Conservation (phyloP, 768 basidiomycete species). For the Serpula lacrymans region DNA sequence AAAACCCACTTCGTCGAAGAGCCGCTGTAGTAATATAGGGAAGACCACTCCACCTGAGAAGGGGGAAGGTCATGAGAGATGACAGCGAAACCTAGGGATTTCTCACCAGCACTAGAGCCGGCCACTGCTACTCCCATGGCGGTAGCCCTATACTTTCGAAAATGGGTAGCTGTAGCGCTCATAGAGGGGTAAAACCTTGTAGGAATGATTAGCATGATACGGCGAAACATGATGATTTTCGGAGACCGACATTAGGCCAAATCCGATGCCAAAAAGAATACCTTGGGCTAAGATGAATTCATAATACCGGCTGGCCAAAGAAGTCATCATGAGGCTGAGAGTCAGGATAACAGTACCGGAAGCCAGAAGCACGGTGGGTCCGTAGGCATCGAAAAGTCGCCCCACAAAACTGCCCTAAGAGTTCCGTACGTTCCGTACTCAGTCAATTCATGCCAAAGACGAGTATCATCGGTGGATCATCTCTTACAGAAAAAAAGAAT, state of each 20-base stretch:
- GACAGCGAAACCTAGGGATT: neutral
- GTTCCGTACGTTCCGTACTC: neutral
- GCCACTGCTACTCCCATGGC: constrained; percentile 28
- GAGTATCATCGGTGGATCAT: neutral
- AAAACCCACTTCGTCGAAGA: constrained; percentile 17
- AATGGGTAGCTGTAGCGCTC: constrained; percentile 14
- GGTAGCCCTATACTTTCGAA: constrained; percentile 16
- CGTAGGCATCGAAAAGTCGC: constrained; percentile 50
- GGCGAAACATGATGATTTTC: no score
- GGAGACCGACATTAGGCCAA: constrained; percentile 1
- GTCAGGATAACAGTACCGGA: constrained; percentile 44
- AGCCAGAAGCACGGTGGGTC: constrained; percentile 47
- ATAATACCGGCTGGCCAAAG: constrained; percentile 36
- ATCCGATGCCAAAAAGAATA: constrained; percentile 2
- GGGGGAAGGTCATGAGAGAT: no score
- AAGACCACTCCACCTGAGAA: constrained; percentile 15
- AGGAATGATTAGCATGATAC: no score
- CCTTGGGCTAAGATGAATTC: constrained; percentile 5
- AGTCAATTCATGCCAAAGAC: neutral
- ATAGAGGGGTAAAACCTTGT: constrained; percentile 14
- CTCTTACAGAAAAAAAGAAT: constrained; percentile 57
- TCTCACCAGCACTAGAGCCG: constrained; percentile 27
- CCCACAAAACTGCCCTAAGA: constrained; percentile 52
- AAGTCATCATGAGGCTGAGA: constrained; percentile 50
- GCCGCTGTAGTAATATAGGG: constrained; percentile 18